Evolutionary conservation across 73 alveolate species (phyloP).

Genomic region (Tetrahymena elliotti): DNA sequence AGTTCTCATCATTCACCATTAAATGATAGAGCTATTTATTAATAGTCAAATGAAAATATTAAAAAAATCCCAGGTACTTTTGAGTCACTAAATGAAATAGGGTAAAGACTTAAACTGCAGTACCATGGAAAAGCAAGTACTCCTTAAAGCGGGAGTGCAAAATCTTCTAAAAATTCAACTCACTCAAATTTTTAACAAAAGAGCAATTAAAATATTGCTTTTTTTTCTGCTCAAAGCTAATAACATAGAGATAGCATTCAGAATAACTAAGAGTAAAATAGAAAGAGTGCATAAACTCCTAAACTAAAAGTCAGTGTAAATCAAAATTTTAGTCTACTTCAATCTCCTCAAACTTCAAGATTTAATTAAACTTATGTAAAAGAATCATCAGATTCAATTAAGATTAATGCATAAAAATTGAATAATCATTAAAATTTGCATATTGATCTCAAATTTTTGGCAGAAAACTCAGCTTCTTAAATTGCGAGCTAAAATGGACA

Average conservation of each 20-base stretch:
- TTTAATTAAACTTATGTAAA: neutral
- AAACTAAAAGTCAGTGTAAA: neutral
- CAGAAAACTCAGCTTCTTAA: neutral
- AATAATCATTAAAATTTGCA: neutral
- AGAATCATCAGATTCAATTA: neutral
- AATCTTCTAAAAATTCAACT: neutral
- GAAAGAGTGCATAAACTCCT: neutral
- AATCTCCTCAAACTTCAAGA: neutral
- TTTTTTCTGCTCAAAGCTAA: neutral
- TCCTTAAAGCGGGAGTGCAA: neutral
- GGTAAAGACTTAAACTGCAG: neutral
- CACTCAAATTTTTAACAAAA: too few species aligned
- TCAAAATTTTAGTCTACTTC: neutral
- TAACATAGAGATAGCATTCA: neutral
- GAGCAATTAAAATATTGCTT: neutral
- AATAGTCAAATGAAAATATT: neutral
- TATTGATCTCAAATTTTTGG: neutral
- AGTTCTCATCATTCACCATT: neutral
- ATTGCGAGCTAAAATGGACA: neutral
- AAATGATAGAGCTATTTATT: neutral
- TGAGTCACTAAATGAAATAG: neutral
- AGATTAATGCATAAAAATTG: neutral
- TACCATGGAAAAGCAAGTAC: neutral
- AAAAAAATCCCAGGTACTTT: neutral
- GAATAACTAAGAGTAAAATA: neutral